These are phyloP conservation scores for Sporisorium graminicola DNA, from an alignment of 1,284 basidiomycete species.

Conservation along the genomic window DNA sequence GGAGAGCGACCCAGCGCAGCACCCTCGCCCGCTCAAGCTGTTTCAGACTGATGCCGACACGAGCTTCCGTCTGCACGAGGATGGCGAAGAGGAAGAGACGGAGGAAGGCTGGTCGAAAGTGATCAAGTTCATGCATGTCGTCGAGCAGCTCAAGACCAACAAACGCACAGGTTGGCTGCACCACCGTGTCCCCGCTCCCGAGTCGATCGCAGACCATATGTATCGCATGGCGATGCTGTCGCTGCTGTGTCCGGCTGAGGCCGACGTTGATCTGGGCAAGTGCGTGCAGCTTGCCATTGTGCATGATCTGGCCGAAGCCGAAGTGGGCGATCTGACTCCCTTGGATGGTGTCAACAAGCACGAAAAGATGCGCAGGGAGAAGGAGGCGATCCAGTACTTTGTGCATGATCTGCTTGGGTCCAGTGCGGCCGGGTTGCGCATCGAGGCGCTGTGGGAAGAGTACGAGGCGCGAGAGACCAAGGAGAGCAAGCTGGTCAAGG, in stretches of 20 bases:
- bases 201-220: slow-evolving; percentile 93
- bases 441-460: slow-evolving; percentile 88
- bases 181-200: slow-evolving; percentile 61
- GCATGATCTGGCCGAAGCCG: slow-evolving; percentile 96
- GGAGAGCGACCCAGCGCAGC: slow-evolving; percentile 40
- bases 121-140: slow-evolving; percentile 64
- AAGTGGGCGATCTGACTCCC: slow-evolving; percentile 95
- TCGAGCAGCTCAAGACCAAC: slow-evolving; percentile 66
- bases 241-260: slow-evolving; percentile 77
- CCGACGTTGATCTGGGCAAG: slow-evolving; percentile 76
- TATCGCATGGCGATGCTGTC: slow-evolving; percentile 94
- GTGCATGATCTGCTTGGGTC: slow-evolving; percentile 88
- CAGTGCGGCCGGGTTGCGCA: slow-evolving; percentile 81
- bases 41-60: slow-evolving; percentile 44
- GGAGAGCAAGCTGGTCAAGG: slow-evolving; percentile 93
- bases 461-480: slow-evolving; percentile 85
- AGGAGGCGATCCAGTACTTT: slow-evolving; percentile 93
- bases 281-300: slow-evolving; percentile 90
- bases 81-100: slow-evolving; percentile 47
- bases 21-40: slow-evolving; percentile 46
- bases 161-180: slow-evolving; percentile 68
- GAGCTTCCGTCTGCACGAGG: slow-evolving; percentile 41
- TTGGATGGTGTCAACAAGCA: slow-evolving; percentile 84
- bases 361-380: slow-evolving; percentile 83
- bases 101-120: slow-evolving; percentile 52